These are phyloP conservation scores for Tetraselmis striata DNA, from an alignment of 139 green algal genomes.

Conservation along the genomic window DNA sequence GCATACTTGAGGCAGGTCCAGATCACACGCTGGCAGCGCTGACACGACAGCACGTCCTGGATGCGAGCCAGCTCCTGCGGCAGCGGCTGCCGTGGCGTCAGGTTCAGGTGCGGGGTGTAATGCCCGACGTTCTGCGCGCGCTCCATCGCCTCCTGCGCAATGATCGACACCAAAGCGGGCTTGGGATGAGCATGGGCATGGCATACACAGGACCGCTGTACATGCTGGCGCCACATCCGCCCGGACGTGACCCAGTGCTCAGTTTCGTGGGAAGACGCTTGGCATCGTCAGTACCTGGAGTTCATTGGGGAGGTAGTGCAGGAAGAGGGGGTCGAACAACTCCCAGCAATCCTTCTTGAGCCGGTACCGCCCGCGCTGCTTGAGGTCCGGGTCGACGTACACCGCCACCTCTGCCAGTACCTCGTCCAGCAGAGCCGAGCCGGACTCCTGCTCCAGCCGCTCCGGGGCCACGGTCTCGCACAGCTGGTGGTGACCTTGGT, in stretches of 20 bases:
- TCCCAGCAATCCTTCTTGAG: background rate
- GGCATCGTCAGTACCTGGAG: background rate
- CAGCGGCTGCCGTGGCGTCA: background rate
- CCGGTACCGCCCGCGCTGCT: background rate
- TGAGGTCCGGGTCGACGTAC: background rate
- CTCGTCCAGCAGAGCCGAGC: background rate
- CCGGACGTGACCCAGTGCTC: too few species aligned
- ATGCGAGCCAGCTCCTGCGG: background rate
- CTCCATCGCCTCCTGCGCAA: background rate
- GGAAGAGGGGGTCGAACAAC: background rate
- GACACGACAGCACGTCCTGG: background rate
- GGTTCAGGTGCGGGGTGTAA: background rate
- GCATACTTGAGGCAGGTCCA: background rate
- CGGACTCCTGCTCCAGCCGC: background rate
- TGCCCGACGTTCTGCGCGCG: background rate
- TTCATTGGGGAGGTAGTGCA: background rate
- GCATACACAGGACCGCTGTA: too few species aligned
- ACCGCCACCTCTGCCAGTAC: background rate
- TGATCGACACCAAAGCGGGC: too few species aligned
- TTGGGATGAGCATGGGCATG: too few species aligned
- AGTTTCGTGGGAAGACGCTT: too few species aligned
- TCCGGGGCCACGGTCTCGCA: background rate
- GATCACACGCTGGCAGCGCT: background rate
- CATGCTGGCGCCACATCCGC: too few species aligned
- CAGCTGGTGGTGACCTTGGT: background rate